Percentiles rank a stretch among this genome's conserved stretches.
Evolutionary conservation across 805 yeast species (phyloP).

Genomic region (Metschnikowia chrysomelidarum): DNA sequence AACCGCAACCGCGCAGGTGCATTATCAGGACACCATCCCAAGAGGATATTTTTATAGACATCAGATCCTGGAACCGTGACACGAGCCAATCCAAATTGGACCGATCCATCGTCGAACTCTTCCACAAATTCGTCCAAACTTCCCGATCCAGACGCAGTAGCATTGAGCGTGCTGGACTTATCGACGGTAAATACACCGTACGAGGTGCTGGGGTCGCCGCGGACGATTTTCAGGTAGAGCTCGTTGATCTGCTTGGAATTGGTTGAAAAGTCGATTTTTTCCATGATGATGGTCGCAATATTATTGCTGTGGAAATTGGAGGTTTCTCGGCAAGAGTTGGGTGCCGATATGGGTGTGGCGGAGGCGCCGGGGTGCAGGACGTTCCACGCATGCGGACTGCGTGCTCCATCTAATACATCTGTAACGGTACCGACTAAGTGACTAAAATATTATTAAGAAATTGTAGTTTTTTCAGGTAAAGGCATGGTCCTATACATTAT

Average conservation of each 20-base stretch:
- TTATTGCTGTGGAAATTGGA: slow-evolving; percentile 3
- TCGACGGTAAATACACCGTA: slow-evolving; percentile 85
- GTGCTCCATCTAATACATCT: too few species aligned
- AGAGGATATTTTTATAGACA: slow-evolving; percentile 74
- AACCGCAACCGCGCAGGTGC: slow-evolving; percentile 77
- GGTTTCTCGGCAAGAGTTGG: neutral
- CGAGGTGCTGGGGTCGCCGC: slow-evolving; percentile 64
- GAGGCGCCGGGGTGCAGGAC: neutral
- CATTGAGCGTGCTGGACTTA: slow-evolving; percentile 47
- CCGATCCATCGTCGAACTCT: slow-evolving; percentile 80
- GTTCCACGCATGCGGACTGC: neutral
- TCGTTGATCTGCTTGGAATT: slow-evolving; percentile 73
- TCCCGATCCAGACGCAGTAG: slow-evolving; percentile 54
- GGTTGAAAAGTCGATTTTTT: slow-evolving; percentile 57
- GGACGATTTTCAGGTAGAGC: slow-evolving; percentile 74
- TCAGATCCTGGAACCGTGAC: slow-evolving; percentile 91
- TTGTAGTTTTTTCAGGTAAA: too few species aligned
- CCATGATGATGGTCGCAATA: too few species aligned
- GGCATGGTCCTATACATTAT: too few species aligned
- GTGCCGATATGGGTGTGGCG: slow-evolving; percentile 1
- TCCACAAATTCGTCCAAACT: slow-evolving; percentile 75
- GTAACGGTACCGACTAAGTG: too few species aligned
- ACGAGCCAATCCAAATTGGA: slow-evolving; percentile 87
- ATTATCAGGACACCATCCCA: slow-evolving; percentile 98
- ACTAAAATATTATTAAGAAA: too few species aligned